Conservation (phyloP, 306 rosid genomes). For the Parietaria judaica region DNA sequence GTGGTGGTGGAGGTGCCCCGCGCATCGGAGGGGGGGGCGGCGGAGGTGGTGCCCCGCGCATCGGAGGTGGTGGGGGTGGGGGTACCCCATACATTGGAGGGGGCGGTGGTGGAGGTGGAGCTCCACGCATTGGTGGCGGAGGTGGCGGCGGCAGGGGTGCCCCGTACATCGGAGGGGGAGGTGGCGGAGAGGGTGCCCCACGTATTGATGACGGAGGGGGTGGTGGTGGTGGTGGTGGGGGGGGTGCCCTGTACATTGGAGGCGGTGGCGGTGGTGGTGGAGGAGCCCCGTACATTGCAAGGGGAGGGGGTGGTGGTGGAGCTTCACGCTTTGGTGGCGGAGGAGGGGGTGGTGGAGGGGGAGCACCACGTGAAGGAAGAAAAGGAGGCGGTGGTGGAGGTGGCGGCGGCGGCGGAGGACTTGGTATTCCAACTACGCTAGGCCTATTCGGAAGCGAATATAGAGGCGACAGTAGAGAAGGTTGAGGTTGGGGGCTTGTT, state of each 20-base stretch:
- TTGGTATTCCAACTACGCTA: slow-evolving; percentile 18
- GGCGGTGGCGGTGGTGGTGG: too few relatives aligned
- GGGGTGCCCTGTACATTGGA: too few relatives aligned
- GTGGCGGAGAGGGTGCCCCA: slow-evolving; percentile 26
- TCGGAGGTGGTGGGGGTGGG: slow-evolving; percentile 30
- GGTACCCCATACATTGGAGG: slow-evolving; percentile 16
- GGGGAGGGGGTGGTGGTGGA: too few relatives aligned
- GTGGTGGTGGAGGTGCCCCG: slow-evolving; percentile 28
- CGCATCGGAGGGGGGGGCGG: slow-evolving; percentile 21
- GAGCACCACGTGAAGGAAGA: too few relatives aligned
- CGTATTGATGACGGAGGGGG: too few relatives aligned
- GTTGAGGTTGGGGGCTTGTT: slow-evolving; percentile 19
- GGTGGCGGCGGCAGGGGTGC: slow-evolving; percentile 31
- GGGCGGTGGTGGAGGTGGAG: slow-evolving; percentile 14
- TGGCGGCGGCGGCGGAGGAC: slow-evolving; percentile 14
- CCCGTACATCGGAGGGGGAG: slow-evolving; percentile 23
- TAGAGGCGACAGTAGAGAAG: slow-evolving; percentile 17
- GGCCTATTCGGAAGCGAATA: slow-evolving; percentile 19
- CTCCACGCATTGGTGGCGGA: neutral
- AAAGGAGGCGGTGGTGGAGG: too few relatives aligned
- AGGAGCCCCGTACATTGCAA: too few relatives aligned
- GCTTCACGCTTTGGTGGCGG: too few relatives aligned
- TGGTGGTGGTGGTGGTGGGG: too few relatives aligned
- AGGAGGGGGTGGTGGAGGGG: too few relatives aligned
- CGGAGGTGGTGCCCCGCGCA: slow-evolving; percentile 20